Base-by-base conservation (phyloP, 805 yeast genomes). In the Wickerhamiella parazyma region DNA sequence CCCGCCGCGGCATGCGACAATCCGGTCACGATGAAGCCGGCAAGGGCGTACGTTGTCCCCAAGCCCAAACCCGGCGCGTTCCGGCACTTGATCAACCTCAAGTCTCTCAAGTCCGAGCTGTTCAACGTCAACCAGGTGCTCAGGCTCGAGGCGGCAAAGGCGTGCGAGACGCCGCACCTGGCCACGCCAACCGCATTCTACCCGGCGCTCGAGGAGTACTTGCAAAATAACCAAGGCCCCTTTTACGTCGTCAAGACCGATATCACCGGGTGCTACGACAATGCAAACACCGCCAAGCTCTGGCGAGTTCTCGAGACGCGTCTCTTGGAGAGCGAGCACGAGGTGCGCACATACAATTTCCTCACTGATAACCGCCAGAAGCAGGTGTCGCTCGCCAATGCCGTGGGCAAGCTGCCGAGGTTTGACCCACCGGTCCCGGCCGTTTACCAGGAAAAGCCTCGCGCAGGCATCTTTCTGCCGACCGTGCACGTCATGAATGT, bases 241-340 rank as follows among this genome's bases (percentile, higher is more conserved):
- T 49, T 77, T 0, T 71, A 65, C 53, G 71, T 71, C 12, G 64
- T 80, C 20, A 83, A 81, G 51, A 80, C 84, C 58, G 97, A 87
- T 57, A 75, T 82, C 49, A 69, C 68, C 44, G 69, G 77, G 3
- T 85, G 95, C 45, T 87, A 75, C 57, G 96, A 89, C 53, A 71
- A 76, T 2, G 63, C 86, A 12, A 53, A 64, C 14, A 36, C 49
- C 3, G 44, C 34, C 1, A 49, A 40, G 16, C 38, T 49, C 4
- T 38, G 44, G 38, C 39, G 24, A 19, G 40, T 45, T 1, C 42
- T 44, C 20, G 34, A 28, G 10, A 2, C 5, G 8, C 10, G 11
- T 20, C 28, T 28, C 48, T 5, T 2, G 18, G n/a, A 17, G 3
- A n/a, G 12, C n/a, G 35, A 18, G 21, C 9, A 33, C n/a, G 35